Conservation (phyloP, 2,329 filamentous ascomycete species). For the Phyllosticta capitalensis region DNA sequence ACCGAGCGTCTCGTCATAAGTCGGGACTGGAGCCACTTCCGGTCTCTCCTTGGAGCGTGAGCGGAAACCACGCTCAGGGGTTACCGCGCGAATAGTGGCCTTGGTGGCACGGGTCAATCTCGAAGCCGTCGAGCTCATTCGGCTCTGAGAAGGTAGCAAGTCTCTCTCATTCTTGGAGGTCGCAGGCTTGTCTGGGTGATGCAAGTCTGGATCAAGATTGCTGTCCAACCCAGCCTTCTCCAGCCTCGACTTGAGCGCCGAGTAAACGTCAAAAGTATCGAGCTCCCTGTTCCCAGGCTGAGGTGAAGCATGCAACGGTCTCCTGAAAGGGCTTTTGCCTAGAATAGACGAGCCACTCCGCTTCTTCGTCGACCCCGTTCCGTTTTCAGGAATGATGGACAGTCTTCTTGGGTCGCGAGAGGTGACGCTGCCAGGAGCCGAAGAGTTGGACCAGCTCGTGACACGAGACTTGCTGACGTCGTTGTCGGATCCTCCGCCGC, state of each 20-base stretch:
- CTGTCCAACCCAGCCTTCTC: conserved; percentile 23
- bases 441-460: conserved; percentile 64
- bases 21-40: background rate
- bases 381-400: conserved; percentile 52
- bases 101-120: conserved; percentile 20
- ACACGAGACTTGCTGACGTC: conserved; percentile 54
- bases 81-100: conserved; percentile 30
- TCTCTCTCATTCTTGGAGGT: background rate
- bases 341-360: conserved; percentile 23
- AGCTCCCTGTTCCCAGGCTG: conserved; percentile 14
- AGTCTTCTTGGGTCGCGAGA: conserved; percentile 47
- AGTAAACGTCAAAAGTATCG: conserved; percentile 39
- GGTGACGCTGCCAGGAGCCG: conserved; percentile 44
- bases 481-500: conserved; percentile 2
- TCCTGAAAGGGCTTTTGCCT: conserved; percentile 15
- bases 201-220: background rate
- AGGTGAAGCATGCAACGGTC: conserved; percentile 9
- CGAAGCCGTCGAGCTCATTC: conserved; percentile 6
- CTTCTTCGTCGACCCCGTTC: conserved; percentile 11
- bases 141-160: conserved; percentile 9
- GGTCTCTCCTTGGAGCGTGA: background rate
- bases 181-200: background rate
- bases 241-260: conserved; percentile 52
- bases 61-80: conserved; percentile 15
- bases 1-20: background rate